phyloP scores from a whole-genome alignment of 805 yeast genomes.

The Barnettozyma pratensis region DNA sequence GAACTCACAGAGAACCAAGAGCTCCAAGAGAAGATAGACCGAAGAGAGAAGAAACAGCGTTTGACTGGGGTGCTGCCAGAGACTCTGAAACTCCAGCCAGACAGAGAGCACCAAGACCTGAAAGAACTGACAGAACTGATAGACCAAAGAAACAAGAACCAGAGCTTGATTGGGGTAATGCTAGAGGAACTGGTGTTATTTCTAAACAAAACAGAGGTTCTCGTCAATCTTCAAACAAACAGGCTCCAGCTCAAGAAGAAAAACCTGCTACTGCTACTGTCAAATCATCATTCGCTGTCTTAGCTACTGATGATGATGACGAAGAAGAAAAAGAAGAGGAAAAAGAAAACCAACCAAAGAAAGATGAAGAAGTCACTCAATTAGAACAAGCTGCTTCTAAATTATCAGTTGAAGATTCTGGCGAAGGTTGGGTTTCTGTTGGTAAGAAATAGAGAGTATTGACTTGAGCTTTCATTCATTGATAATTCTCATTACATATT shows the following conservation, averaged over 20 bases:
- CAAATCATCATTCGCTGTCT: constrained; percentile 45
- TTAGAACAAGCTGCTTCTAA: constrained; percentile 35
- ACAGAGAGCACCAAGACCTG: constrained; percentile 28
- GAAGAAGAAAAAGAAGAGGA: constrained; percentile 29
- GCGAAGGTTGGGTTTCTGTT: constrained; percentile 42
- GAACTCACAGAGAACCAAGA: constrained; percentile 29
- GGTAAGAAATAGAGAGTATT: constrained; percentile 28
- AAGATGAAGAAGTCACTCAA: constrained; percentile 22
- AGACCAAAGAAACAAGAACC: constrained; percentile 45
- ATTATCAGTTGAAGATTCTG: constrained; percentile 33
- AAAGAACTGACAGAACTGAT: constrained; percentile 21
- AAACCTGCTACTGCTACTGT: constrained; percentile 23
- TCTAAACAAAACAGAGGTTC: constrained; percentile 19
- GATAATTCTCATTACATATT: neutral
- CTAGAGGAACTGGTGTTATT: constrained; percentile 36
- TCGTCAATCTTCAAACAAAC: neutral
- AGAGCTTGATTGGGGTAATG: constrained; percentile 57
- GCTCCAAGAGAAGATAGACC: constrained; percentile 21
- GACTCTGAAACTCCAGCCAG: constrained; percentile 22
- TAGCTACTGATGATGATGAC: constrained; percentile 48
- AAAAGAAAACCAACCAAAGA: constrained; percentile 11
- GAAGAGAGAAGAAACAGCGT: constrained; percentile 28
- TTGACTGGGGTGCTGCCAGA: constrained; percentile 49
- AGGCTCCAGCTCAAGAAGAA: constrained; percentile 1
- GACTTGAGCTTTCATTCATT: neutral